Conservation (phyloP, 805 yeast genomes). For the Ogataea philodendri region DNA sequence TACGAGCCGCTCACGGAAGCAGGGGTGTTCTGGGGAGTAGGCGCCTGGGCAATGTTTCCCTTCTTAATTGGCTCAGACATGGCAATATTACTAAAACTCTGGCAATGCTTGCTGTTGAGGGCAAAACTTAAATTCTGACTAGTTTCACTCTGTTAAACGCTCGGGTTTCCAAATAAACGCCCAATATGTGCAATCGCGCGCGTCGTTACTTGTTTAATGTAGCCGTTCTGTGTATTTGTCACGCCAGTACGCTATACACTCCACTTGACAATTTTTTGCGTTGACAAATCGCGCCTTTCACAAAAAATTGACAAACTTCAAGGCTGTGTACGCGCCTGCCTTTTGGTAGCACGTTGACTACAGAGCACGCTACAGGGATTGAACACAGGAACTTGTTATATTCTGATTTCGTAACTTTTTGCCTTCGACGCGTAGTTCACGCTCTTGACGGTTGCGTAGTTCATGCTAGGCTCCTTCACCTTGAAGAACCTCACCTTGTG, state of each 20-base stretch:
- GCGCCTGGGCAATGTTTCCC: conserved; percentile 85
- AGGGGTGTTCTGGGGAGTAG: conserved; percentile 98
- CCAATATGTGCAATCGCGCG: too few species aligned
- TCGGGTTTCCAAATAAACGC: too few species aligned
- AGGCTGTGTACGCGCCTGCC: too few species aligned
- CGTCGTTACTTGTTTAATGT: not conserved
- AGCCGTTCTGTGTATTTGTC: not conserved
- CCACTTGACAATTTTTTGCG: conserved; percentile 9
- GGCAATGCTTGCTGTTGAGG: conserved; percentile 1
- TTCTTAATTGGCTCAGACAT: conserved; percentile 90
- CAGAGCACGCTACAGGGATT: conserved; percentile 1
- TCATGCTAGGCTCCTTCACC: conserved; percentile 51
- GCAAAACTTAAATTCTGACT: not conserved
- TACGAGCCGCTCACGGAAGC: conserved; percentile 78
- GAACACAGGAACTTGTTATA: conserved; percentile 34
- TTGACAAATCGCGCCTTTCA: conserved; percentile 11
- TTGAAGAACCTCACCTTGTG: conserved; percentile 68
- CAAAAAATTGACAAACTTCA: too few species aligned
- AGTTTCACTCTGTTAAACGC: too few species aligned
- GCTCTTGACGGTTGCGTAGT: conserved; percentile 80
- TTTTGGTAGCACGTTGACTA: too few species aligned
- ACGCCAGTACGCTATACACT: conserved; percentile 1
- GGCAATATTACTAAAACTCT: not conserved
- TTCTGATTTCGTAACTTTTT: conserved; percentile 80
- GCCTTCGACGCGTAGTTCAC: conserved; percentile 74